Conservation (phyloP, 768 basidiomycete species). For the Rhizopogon salebrosus region DNA sequence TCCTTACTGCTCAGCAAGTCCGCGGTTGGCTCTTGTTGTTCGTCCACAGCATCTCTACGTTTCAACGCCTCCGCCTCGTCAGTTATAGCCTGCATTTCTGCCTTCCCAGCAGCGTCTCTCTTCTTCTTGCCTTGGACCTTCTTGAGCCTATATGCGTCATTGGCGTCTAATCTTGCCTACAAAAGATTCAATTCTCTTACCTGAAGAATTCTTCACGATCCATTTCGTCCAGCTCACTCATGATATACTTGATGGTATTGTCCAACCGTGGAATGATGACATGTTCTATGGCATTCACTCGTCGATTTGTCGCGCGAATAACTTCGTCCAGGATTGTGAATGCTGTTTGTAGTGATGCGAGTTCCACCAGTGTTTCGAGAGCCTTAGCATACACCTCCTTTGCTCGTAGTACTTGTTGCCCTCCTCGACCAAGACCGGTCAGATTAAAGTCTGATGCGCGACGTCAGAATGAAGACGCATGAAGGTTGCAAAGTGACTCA, state of each 20-base stretch:
- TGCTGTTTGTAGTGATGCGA: conserved; percentile 94
- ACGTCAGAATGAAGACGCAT: background rate
- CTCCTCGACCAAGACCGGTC: conserved; percentile 94
- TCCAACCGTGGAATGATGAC: conserved; percentile 93
- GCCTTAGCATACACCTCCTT: conserved; percentile 98
- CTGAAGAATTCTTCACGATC: conserved; percentile 94
- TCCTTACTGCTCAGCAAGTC: conserved; percentile 86
- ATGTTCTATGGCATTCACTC: conserved; percentile 98
- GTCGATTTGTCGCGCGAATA: conserved; percentile 96
- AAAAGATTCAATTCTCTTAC: conserved; percentile 34
- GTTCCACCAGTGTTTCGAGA: conserved; percentile 92
- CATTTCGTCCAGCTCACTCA: conserved; percentile 98
- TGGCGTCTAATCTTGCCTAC: background rate
- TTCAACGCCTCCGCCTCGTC: conserved; percentile 25
- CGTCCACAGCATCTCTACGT: background rate
- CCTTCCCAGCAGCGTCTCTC: conserved; percentile 9
- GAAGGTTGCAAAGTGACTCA: conserved; percentile 5
- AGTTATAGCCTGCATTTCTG: conserved; percentile 15
- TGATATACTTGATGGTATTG: conserved; percentile 97
- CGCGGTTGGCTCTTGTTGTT: conserved; percentile 30
- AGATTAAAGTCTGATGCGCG: conserved; percentile 81
- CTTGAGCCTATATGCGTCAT: conserved; percentile 60
- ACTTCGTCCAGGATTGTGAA: conserved; percentile 99
- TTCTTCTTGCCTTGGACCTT: conserved; percentile 85
- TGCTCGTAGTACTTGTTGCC: conserved; percentile 91